Conservation (phyloP, 1,284 basidiomycete genomes). For the Ceratobasidium sp. region DNA sequence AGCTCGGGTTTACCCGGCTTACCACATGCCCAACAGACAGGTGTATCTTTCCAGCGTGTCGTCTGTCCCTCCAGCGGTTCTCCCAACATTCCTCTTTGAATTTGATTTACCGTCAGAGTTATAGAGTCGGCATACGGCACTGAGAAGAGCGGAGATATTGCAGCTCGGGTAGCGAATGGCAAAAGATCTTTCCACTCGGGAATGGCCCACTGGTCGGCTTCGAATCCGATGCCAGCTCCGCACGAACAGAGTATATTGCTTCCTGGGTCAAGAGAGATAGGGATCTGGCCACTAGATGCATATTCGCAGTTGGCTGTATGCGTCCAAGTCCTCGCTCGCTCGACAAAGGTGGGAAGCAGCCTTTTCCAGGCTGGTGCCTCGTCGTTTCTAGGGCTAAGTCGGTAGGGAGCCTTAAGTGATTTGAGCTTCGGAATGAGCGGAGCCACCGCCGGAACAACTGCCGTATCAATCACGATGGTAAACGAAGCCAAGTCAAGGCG, state of each 20-base stretch:
- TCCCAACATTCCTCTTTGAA: background rate
- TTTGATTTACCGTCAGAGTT: background rate
- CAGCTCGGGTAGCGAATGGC: conserved; percentile 27
- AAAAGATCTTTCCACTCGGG: conserved; percentile 6
- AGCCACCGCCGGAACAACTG: background rate
- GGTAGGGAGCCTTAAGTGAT: too few relatives aligned
- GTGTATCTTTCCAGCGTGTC: background rate
- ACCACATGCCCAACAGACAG: background rate
- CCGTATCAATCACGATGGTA: conserved; percentile 13
- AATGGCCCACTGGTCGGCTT: background rate
- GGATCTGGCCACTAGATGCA: background rate
- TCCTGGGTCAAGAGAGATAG: background rate
- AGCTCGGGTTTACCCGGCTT: background rate
- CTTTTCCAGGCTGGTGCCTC: conserved; percentile 25
- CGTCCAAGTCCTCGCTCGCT: conserved; percentile 33
- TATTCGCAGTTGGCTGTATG: conserved; percentile 33
- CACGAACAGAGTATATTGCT: conserved; percentile 25
- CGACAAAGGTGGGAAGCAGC: conserved; percentile 24
- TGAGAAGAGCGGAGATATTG: conserved; percentile 15
- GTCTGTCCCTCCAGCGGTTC: background rate
- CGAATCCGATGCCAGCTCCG: conserved; percentile 18
- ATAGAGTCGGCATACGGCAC: background rate
- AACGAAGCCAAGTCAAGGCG: conserved; percentile 23
- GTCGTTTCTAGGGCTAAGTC: too few relatives aligned
- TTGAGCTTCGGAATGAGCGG: background rate